Evolutionary conservation across 345 rosid genomes (phyloP), one percentile per base, ranked within the genome.

Genomic region (Arabidopsis thaliana): DNA sequence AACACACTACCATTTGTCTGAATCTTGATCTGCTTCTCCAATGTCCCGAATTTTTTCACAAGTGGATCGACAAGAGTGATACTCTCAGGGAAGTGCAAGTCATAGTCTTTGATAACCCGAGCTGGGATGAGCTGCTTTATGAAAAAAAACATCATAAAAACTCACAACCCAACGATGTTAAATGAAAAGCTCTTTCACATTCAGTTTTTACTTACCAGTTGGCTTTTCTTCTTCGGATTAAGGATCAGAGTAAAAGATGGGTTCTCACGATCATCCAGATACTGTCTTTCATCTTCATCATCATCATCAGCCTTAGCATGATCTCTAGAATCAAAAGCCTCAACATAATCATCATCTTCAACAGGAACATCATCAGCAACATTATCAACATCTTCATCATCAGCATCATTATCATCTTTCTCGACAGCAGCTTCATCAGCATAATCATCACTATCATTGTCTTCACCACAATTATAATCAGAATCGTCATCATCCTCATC

Each of bases 181-280:
- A 46, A 32, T 56, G 32, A 2, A 30, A 37, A 28, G 23, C 20
- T 36, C 1, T 57, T 24, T 40, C 13, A 58, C 44, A 37, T 20
- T 59, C 25, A 24, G 1, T 2, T 41, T 28, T 25, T 34, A 44
- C 41, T 60, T 68, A 76, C 75, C 59, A 76, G 22, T 50, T 69
- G 79, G 51, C 79, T 76, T 61, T 3, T 44, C 70, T 20, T 76
- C 33, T 69, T 76, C 16, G 59, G 65, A 14, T 69, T 61, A 24
- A 60, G 61, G 1, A 1, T 53, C 51, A 53, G 12, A 6, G 32
- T 10, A 36, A 62, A 62, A 12, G 20, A 62, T 0, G 70, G 65
- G 41, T 65, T 74, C 2, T 22, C 22, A 23, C 9, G 40, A 42
- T 14, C 67, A 62, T 42, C 52, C 24, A 74, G 16, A 74, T 46